Conservation (phyloP, 2,329 filamentous ascomycete species). For the Calonectria multiphialidica region DNA sequence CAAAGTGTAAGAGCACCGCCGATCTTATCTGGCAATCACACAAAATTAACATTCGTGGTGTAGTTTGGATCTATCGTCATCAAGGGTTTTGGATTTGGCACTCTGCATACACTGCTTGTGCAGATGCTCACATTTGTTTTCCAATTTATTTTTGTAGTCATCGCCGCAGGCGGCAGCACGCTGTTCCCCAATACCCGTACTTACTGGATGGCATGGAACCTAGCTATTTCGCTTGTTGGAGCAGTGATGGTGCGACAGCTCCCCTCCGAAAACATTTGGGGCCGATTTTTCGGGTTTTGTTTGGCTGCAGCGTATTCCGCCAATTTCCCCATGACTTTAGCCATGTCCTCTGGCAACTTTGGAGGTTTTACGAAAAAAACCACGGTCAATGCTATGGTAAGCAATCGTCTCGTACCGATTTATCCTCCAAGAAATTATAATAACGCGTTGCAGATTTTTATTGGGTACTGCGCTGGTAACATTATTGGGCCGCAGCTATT, state of each 20-base stretch:
- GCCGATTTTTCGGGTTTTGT: constrained; percentile 43
- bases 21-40: background rate
- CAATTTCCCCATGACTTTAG: constrained; percentile 59
- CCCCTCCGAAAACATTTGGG: constrained; percentile 31
- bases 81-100: constrained; percentile 39
- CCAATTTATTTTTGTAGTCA: constrained; percentile 40
- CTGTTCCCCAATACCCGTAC: constrained; percentile 41
- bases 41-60: background rate
- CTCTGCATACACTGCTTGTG: constrained; percentile 29
- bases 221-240: constrained; percentile 35
- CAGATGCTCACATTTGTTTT: constrained; percentile 30
- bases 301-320: constrained; percentile 69
- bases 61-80: constrained; percentile 43
- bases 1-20: constrained; percentile 12
- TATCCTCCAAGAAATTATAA: constrained; percentile 37
- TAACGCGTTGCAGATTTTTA: constrained; percentile 55
- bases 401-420: background rate
- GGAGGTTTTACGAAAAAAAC: constrained; percentile 74
- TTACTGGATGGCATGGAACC: constrained; percentile 40
- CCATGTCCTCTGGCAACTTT: constrained; percentile 69
- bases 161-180: constrained; percentile 36
- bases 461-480: constrained; percentile 72
- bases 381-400: constrained; percentile 64
- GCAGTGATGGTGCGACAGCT: constrained; percentile 40
- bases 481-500: constrained; percentile 72